A percentile compares a stretch with the other conserved stretches of the same genome.
phyloP scores from a whole-genome alignment of 495 filamentous ascomycete genomes.

The Hypoxylon subgilvum region DNA sequence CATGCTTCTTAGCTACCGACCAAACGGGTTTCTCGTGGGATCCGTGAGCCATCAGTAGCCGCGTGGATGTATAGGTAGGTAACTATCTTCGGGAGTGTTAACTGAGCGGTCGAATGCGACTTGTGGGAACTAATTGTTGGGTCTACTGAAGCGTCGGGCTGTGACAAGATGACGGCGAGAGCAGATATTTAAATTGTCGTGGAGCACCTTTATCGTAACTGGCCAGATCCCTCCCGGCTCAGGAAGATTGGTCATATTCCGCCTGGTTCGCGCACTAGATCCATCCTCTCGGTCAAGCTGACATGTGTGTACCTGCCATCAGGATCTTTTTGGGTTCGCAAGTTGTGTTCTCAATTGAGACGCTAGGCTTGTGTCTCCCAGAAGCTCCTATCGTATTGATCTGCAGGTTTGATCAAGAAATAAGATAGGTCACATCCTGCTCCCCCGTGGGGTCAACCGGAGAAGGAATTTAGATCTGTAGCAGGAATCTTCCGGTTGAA shows the following conservation, averaged over 20 bases:
- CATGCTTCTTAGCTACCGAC: slow-evolving; percentile 14
- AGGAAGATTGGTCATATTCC: slow-evolving; percentile 5
- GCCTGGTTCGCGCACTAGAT: slow-evolving; percentile 27
- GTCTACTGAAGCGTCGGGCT: neutral
- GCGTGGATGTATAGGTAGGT: neutral
- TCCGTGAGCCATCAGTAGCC: slow-evolving; percentile 23
- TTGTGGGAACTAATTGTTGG: neutral
- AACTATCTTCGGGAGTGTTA: neutral
- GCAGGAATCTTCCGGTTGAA: slow-evolving; percentile 13
- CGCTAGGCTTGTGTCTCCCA: slow-evolving; percentile 26
- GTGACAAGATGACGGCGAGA: neutral
- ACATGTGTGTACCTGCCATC: slow-evolving; percentile 16
- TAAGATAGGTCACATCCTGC: slow-evolving; percentile 21
- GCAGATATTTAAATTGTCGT: slow-evolving; percentile 3
- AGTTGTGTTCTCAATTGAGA: slow-evolving; percentile 20
- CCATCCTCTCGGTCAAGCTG: slow-evolving; percentile 1
- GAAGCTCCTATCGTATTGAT: slow-evolving; percentile 28
- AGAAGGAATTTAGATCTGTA: slow-evolving; percentile 19
- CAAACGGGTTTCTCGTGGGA: slow-evolving; percentile 22
- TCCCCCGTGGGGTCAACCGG: slow-evolving; percentile 22
- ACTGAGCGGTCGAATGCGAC: neutral
- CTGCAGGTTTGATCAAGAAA: slow-evolving; percentile 32
- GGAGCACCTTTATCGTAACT: neutral
- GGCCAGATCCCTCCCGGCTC: slow-evolving; percentile 4
- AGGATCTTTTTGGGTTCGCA: slow-evolving; percentile 10